Percentiles rank a stretch among this genome's conserved stretches.
These are phyloP conservation scores for Lenzites betulinus DNA, from an alignment of 768 basidiomycete genomes.

Conservation along the genomic window DNA sequence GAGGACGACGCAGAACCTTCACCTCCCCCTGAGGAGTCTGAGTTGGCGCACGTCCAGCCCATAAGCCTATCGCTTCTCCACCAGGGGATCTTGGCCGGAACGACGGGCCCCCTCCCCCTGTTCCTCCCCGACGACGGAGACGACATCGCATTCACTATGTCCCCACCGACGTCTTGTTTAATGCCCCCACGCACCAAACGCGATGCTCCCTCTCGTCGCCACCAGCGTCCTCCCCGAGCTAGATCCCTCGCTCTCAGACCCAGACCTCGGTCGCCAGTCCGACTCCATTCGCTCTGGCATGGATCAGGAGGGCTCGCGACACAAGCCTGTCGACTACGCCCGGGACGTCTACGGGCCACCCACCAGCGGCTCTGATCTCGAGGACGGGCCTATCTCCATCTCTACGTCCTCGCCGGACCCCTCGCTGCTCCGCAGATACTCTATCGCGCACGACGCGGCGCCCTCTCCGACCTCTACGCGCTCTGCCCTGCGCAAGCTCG, in stretches of 20 bases:
- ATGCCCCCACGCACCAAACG: slow-evolving; percentile 31
- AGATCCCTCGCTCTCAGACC: slow-evolving; percentile 18
- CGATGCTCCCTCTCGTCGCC: slow-evolving; percentile 26
- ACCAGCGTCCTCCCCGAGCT: slow-evolving; percentile 8
- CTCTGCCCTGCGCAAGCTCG: not conserved
- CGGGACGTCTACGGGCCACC: slow-evolving; percentile 7
- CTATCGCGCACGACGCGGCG: not conserved
- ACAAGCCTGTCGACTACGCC: not conserved
- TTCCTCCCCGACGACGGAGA: slow-evolving; percentile 44
- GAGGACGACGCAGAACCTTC: slow-evolving; percentile 17
- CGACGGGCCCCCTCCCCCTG: slow-evolving; percentile 37
- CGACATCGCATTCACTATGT: slow-evolving; percentile 29
- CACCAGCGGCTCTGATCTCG: slow-evolving; percentile 17
- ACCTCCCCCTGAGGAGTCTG: slow-evolving; percentile 52
- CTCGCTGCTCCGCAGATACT: slow-evolving; percentile 7
- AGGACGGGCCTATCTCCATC: slow-evolving; percentile 16
- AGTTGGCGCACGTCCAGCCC: slow-evolving; percentile 42
- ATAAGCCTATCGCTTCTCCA: slow-evolving; percentile 16
- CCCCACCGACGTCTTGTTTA: slow-evolving; percentile 22
- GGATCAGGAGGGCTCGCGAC: not conserved
- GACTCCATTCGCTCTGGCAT: slow-evolving; percentile 5
- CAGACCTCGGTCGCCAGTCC: slow-evolving; percentile 17
- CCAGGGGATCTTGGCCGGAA: slow-evolving; percentile 68
- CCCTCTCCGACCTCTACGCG: not conserved
- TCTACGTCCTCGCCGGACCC: slow-evolving; percentile 15